phyloP scores from a whole-genome alignment of 305 asterid genomes.

The Fraxinus greggii region DNA sequence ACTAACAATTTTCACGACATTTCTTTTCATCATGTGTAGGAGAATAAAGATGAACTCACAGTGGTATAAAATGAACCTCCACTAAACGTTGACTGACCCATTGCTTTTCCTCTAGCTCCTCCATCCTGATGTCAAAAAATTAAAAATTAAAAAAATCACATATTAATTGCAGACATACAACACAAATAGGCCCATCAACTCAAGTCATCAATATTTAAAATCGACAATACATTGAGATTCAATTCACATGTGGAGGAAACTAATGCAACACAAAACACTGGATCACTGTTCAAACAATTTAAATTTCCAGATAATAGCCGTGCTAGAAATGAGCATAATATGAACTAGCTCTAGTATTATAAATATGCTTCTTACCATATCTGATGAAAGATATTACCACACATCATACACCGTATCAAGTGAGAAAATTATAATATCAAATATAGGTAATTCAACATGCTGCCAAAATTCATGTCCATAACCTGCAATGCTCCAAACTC shows the following conservation, averaged over 20 bases:
- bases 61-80: conserved; percentile 70
- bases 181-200: not conserved
- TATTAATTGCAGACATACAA: not conserved
- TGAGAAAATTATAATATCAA: not conserved
- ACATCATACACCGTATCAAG: not conserved
- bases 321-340: not conserved
- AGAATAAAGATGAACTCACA: conserved; percentile 42
- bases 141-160: not conserved
- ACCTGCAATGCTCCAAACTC: not conserved
- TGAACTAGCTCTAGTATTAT: not conserved
- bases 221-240: not conserved
- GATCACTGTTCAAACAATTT: not conserved
- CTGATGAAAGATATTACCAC: not conserved
- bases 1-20: not conserved
- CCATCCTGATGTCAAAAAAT: conserved; percentile 46
- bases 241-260: not conserved
- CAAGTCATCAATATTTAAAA: not conserved
- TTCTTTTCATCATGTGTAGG: not conserved
- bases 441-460: not conserved
- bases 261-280: not conserved
- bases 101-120: conserved; percentile 54
- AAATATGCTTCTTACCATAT: not conserved
- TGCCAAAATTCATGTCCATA: not conserved
- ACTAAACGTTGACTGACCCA: conserved; percentile 44
- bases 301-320: not conserved